Conservation (phyloP, 306 rosid genomes). For the Quercus cerris region DNA sequence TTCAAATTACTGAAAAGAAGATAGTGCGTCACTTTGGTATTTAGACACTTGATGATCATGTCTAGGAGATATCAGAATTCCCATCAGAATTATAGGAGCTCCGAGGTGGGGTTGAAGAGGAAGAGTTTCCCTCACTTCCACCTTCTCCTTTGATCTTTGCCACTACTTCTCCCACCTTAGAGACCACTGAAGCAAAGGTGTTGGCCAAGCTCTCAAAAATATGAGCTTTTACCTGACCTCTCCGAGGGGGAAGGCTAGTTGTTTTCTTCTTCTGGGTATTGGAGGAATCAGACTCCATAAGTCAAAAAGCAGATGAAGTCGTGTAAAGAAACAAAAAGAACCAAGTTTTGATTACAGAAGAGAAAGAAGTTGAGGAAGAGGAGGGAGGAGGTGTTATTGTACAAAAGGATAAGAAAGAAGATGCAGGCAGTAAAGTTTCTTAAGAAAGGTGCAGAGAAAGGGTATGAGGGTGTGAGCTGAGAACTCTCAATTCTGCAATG, state of each 20-base stretch:
- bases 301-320: neutral
- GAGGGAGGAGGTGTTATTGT: no score
- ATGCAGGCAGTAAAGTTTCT: no score
- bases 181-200: slow-evolving; percentile 9
- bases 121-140: slow-evolving; percentile 14
- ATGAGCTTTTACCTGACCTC: slow-evolving; percentile 34
- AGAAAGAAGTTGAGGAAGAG: no score
- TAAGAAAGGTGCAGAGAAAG: no score
- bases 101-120: slow-evolving; percentile 28
- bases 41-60: neutral
- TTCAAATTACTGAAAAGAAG: neutral
- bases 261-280: neutral
- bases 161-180: slow-evolving; percentile 7
- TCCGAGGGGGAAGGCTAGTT: slow-evolving; percentile 8
- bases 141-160: neutral
- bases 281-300: slow-evolving; percentile 19
- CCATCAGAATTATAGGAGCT: slow-evolving; percentile 24
- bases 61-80: slow-evolving; percentile 1
- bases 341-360: neutral
- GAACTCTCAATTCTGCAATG: no score
- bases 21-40: neutral
- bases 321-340: neutral
- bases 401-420: no score
- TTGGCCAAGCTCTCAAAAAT: slow-evolving; percentile 29
- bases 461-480: no score